Base-by-base conservation (phyloP, 768 basidiomycete species). In the Hericium alpestre region DNA sequence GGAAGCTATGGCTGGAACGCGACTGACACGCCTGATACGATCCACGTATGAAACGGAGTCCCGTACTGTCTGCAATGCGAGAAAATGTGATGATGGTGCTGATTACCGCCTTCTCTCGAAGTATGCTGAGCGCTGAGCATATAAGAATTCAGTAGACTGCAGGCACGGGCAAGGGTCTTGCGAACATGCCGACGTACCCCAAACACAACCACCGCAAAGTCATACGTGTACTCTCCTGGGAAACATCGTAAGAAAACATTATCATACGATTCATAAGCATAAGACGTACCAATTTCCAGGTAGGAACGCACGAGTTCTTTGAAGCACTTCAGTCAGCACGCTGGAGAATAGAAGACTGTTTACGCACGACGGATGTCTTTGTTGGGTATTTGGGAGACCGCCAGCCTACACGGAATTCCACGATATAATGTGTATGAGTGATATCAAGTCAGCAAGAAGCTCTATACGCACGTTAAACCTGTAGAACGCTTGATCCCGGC, bases 401-500 rank as follows among this genome's bases (percentile, higher is more conserved):
- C 84, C 41, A 87, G 90, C 10, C 90, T 93, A 25, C 20, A 16
- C 57, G n/a, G 47, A 4, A 38, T 16, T 27, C 38, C 25, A 10
- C 13, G 47, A 51, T 7, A 16, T 23, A 51, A 25, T 51, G 25
- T 16, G 15, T 7, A 20, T 9, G 20, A 51, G n/a, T 46, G 43
- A n/a, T 10, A 0, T n/a, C 43, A 32, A 32, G 32, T 32, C 32
- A 32, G n/a, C 49, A 23, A 32, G 23, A 43, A 37, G 12, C 22
- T 6, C 22, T 38, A 41, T 46, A 76, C 86, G 57, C 73, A 92
- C 91, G 92, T 91, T 59, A 94, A 70, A 51, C 90, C 90, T 0
- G 92, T 93, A 3, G 86, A 82, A 23, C 91, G 82, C 68, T 80
- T 85, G 56, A 93, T 71, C n/a, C 90, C 92, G 10, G 91, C 91